These are phyloP conservation scores for Podila clonocystis DNA, from an alignment of 192 early-diverging fungal species.

Conservation along the genomic window DNA sequence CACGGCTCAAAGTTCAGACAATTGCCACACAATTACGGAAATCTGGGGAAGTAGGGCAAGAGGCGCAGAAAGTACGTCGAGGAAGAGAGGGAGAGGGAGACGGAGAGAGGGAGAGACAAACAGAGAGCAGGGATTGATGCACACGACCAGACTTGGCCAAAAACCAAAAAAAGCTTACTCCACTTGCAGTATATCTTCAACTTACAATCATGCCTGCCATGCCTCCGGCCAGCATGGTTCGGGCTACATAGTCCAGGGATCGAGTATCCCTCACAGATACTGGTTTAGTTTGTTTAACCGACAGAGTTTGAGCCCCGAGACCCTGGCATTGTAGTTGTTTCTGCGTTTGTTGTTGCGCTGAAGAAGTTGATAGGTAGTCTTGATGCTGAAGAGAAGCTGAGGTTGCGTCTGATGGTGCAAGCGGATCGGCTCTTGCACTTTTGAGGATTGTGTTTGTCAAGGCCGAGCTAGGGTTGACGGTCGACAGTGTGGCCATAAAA, in stretches of 20 bases:
- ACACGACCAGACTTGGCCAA: neutral
- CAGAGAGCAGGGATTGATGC: no score
- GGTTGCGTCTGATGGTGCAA: neutral
- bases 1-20: neutral
- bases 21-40: neutral
- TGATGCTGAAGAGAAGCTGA: neutral
- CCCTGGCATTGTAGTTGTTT: neutral
- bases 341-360: neutral
- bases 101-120: no score
- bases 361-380: neutral
- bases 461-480: neutral
- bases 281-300: neutral
- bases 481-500: conserved; percentile 3
- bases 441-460: conserved; percentile 1
- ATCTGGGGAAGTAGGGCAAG: neutral
- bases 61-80: neutral
- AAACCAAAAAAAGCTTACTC: neutral
- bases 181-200: neutral
- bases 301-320: neutral
- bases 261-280: conserved; percentile 11
- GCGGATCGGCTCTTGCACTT: conserved; percentile 3
- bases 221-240: conserved; percentile 32
- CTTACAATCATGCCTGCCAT: conserved; percentile 25
- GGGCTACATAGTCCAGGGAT: conserved; percentile 19
- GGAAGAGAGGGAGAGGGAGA: no score